phyloP scores from a whole-genome alignment of 2,329 filamentous ascomycete genomes.

The Cyphellophora europaea region DNA sequence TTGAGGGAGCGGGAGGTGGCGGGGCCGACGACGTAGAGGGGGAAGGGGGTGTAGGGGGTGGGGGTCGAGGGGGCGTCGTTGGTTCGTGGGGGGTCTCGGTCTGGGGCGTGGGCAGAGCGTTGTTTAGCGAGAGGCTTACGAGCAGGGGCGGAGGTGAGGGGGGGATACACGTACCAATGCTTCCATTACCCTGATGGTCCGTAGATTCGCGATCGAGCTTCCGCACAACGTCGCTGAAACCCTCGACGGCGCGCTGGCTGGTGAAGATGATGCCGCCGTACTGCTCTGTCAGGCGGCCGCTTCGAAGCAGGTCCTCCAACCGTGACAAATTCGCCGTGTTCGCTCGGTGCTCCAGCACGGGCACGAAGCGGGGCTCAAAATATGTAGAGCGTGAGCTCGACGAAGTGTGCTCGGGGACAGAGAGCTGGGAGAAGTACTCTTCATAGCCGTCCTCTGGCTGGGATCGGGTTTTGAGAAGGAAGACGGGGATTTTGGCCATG shows the following conservation, averaged over 20 bases:
- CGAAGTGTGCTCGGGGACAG: neutral
- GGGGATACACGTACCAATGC: neutral
- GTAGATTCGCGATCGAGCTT: conserved; percentile 14
- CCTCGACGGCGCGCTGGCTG: conserved; percentile 39
- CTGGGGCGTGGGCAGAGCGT: neutral
- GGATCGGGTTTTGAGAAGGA: conserved; percentile 40
- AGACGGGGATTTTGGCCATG: conserved; percentile 24
- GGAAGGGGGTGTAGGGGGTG: conserved; percentile 15
- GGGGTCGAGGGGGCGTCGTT: neutral
- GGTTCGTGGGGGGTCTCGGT: neutral
- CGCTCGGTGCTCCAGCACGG: conserved; percentile 37
- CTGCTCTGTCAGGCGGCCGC: conserved; percentile 20
- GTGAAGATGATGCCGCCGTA: conserved; percentile 43
- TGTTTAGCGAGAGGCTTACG: no score
- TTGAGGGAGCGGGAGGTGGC: conserved; percentile 56
- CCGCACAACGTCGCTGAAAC: conserved; percentile 28
- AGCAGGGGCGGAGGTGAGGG: neutral
- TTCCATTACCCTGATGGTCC: neutral
- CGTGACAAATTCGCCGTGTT: conserved; percentile 25
- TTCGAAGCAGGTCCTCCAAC: conserved; percentile 27
- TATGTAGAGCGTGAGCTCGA: neutral
- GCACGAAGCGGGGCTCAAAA: conserved; percentile 28
- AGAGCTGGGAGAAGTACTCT: conserved; percentile 29
- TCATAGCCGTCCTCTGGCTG: conserved; percentile 34
- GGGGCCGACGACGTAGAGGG: conserved; percentile 40